Evolutionary conservation across 164 flowering plant species (phyloP), one percentile per base, ranked within the genome.

Genomic region (Paratinospora sagittata): DNA sequence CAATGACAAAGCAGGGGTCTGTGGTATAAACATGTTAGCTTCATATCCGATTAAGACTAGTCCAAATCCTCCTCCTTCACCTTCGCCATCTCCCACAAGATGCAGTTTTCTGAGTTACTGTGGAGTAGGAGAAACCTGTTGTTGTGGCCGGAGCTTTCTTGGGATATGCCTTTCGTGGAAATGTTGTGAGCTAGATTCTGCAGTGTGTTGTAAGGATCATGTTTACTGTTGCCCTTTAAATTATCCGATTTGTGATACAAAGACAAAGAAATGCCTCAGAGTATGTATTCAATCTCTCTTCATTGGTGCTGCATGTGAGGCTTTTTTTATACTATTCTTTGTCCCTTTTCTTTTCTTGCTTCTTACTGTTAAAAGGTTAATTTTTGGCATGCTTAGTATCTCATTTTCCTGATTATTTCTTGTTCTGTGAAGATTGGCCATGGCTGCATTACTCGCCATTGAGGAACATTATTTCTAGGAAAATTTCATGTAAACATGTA

Each of bases 21-120:
- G 99, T 78, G 99, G 99, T 24, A 89, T 96, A 65, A 90, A 92
- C 84, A 83, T 73, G 85, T 73, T 92, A 69, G 91, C 99, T 47
- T 96, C 99, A 3, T 96, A 96, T 76, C 98, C 99, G 6, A 77
- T 76, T 6, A 92, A 95, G 81, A 86, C 88, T 12, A 80, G 86
- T 71, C 90, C 90, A 27, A 95, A 95, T 67, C 98, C 98, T 23
- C 97, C 97, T 57, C 85, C 91, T 11, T 70, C 92, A 1, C 93
- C 98, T 33, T 61, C 90, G 33, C 97, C 99, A 3, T 80, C 81
- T 39, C 99, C 99, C 0, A 84, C 82, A 5, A 87, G 61, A 76
- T 95, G 97, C 70, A 79, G 81, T 73, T 68, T 88, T 49, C 80
- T 89, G 19, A 77, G 86, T 19, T 75, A 75, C 66, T 95, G 97